Percentiles rank a stretch among this genome's conserved stretches.
These are phyloP conservation scores for Kappamyces sp. DNA, from an alignment of 192 early-diverging fungal genomes.

Conservation along the genomic window DNA sequence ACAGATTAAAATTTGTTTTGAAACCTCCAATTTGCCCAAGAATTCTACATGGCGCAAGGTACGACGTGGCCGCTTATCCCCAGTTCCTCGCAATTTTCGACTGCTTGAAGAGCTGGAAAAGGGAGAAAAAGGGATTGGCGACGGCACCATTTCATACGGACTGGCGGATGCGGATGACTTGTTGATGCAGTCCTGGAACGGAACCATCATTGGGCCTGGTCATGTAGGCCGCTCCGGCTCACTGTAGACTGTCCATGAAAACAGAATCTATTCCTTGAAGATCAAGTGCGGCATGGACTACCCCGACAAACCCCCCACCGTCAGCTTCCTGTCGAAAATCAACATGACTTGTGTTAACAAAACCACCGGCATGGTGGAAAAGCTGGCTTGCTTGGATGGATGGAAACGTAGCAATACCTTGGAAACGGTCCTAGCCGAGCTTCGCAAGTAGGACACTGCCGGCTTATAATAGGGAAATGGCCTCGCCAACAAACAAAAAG, in stretches of 20 bases:
- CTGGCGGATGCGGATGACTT: constrained; percentile 76
- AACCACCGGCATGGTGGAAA: constrained; percentile 71
- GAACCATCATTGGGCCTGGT: constrained; percentile 83
- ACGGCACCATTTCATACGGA: constrained; percentile 91
- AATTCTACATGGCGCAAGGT: constrained; percentile 12
- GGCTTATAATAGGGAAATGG: constrained; percentile 70
- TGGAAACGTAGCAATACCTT: constrained; percentile 80
- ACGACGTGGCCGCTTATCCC: background rate
- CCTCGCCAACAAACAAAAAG: constrained; percentile 72
- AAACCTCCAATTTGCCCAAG: background rate
- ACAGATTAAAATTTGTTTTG: too few species aligned
- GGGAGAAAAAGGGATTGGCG: constrained; percentile 93
- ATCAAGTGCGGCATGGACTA: constrained; percentile 81
- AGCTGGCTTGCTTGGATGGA: constrained; percentile 66
- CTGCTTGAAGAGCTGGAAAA: constrained; percentile 96
- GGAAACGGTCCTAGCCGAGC: constrained; percentile 72
- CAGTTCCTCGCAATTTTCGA: constrained; percentile 94
- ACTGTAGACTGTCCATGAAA: constrained; percentile 84
- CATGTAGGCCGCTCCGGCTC: constrained; percentile 46
- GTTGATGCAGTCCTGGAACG: constrained; percentile 84
- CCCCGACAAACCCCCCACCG: constrained; percentile 72
- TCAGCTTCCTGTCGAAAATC: constrained; percentile 76
- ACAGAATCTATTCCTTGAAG: constrained; percentile 87
- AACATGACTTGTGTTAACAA: constrained; percentile 85
- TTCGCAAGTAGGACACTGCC: constrained; percentile 60